Evolutionary conservation across 169 alveolate species (phyloP), one percentile per base, ranked within the genome.

Genomic region (Plasmodium falciparum): DNA sequence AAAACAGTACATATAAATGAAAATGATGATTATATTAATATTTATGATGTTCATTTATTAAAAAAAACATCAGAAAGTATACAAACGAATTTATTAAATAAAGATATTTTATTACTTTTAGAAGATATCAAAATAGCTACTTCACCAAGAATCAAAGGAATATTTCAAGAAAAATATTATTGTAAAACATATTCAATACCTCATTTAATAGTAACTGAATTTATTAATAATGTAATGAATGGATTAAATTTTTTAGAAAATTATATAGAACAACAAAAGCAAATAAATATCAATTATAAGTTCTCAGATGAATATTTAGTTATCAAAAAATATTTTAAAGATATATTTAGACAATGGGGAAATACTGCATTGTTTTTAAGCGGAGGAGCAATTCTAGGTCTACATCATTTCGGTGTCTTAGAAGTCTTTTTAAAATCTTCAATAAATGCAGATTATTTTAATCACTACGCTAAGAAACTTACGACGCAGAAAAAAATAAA

Each of bases 331-430:
- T 74, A 13, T 54, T 78, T 66, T 88, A 69, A 71, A 70, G 93
- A 63, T 26, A 72, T 83, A 29, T 88, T 63, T 73, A 76, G 88
- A 17, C 93, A 75, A 33, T 90, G 93, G 76, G 95, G 95, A 1
- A 88, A 89, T 67, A 93, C 95, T 9, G 95, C 95, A 33, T 80
- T 93, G 22, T 93, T 92, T 47, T 74, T 93, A 49, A 93, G 95
- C 83, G 95, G 95, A 6, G 95, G 95, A 0, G 95, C 94, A 1
- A 93, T 93, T 29, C 43, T 93, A 29, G 95, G 94, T 8, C 73
- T 93, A 65, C 93, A 93, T 66, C 95, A 93, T 61, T 73, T 93
- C 43, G 95, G 95, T 2, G 95, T 93, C 24, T 70, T 93, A 11
- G 93, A 93, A 56, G 91, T 71, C 2, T 89, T 93, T 39, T 59